Evolutionary conservation across 2,329 filamentous ascomycete species (phyloP).

Genomic region (Kalaharituber pfeilii): DNA sequence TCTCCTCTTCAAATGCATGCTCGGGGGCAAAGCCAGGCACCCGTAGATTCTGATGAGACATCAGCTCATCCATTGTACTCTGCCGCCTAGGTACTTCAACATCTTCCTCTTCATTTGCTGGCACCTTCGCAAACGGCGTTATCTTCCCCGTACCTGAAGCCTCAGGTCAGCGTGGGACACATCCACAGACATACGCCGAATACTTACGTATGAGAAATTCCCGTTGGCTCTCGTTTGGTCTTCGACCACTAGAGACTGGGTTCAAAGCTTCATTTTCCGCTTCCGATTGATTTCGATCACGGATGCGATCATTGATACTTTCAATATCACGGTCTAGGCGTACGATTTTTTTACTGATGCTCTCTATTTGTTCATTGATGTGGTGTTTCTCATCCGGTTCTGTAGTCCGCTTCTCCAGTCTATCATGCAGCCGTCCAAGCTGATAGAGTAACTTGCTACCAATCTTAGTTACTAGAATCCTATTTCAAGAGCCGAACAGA

Average conservation of each 20-base stretch:
- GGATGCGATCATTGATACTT: slow-evolving; percentile 67
- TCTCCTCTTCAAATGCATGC: not conserved
- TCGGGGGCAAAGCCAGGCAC: slow-evolving; percentile 46
- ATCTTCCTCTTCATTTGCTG: slow-evolving; percentile 51
- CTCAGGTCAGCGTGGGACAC: not conserved
- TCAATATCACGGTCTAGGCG: slow-evolving; percentile 53
- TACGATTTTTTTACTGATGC: slow-evolving; percentile 46
- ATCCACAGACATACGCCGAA: not conserved
- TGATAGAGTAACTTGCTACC: not conserved
- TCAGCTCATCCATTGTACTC: slow-evolving; percentile 32
- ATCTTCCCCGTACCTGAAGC: slow-evolving; percentile 65
- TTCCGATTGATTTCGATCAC: slow-evolving; percentile 50
- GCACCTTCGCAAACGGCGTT: slow-evolving; percentile 76
- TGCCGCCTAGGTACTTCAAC: slow-evolving; percentile 34
- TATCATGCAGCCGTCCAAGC: not conserved
- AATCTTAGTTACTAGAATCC: not conserved
- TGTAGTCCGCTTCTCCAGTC: not conserved
- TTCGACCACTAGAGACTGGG: slow-evolving; percentile 38
- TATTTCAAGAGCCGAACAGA: not conserved
- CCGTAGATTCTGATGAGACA: slow-evolving; percentile 56
- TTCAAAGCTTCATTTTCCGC: slow-evolving; percentile 31
- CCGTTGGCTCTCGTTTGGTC: slow-evolving; percentile 65
- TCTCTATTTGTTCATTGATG: slow-evolving; percentile 47
- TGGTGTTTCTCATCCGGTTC: slow-evolving; percentile 37
- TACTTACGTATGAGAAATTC: slow-evolving; percentile 63